Evolutionary conservation across 2,329 filamentous ascomycete species (phyloP), one percentile per base, ranked within the genome.

Genomic region (Microsporum canis): DNA sequence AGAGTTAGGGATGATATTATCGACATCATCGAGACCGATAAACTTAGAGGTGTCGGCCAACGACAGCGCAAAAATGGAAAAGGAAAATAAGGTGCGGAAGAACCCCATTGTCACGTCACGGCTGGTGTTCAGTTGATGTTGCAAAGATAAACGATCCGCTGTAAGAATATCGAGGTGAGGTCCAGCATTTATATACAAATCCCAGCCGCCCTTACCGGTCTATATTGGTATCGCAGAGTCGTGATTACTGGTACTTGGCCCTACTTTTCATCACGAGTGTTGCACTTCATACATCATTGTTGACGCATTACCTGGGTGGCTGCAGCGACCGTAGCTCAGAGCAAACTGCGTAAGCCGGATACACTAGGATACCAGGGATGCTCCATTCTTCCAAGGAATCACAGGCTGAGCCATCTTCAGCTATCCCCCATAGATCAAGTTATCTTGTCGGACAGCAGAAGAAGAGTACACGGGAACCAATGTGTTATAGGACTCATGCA

Each of bases 1-100:
- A n/a, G 60, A 62, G 23, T 57, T 57, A 34, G 57, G 57, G 31
- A 62, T 36, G 10, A 51, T 38, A 39, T 61, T 38, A 14, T 59
- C 23, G 33, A 23, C 27, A 8, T 51, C n/a, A 7, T 60, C 43
- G 10, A 43, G 12, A 17, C 39, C 39, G 27, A 59, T 45, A 27
- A 59, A 7, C 31, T 59, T 49, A 17, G 41, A 5, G n/a, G 39
- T 10, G 8, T 27, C 49, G 43, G 57, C 43, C 29, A 43, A 7
- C 14, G 43, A n/a, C 27, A 59, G 29, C 5, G 57, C 33, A 23
- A 47, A 27, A 41, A 47, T 31, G 14, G 57, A 47, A 31, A 59
- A 17, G 3, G 41, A 49, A 49, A 59, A 12, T 27, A 49, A 36
- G 10, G 2, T 23, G 57, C 27, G 39, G 41, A 59, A 43, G 31